These are phyloP conservation scores for Eimeria maxima DNA, from an alignment of 169 alveolate genomes.

Conservation along the genomic window DNA sequence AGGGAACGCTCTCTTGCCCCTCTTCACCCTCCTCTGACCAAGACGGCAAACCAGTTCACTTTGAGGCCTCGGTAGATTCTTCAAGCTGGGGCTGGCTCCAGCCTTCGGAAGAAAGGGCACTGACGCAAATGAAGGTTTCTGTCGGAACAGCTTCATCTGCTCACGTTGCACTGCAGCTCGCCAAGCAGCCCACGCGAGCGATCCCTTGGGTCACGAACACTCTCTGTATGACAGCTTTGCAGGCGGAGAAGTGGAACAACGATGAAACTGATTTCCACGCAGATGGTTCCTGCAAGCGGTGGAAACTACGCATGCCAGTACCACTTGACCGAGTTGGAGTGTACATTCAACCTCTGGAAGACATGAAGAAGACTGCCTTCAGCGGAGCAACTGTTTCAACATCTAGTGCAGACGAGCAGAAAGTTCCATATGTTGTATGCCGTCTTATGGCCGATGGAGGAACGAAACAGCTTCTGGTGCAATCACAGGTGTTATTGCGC, in stretches of 20 bases:
- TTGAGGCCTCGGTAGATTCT: neutral
- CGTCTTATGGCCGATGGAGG: conserved; percentile 80
- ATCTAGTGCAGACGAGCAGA: neutral
- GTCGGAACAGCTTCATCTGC: conserved; percentile 52
- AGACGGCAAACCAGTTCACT: neutral
- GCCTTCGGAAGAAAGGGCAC: conserved; percentile 57
- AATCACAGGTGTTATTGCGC: conserved; percentile 79
- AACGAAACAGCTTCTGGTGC: conserved; percentile 63
- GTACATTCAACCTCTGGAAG: conserved; percentile 64
- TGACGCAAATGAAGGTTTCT: conserved; percentile 62
- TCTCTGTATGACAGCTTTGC: neutral
- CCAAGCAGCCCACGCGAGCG: conserved; percentile 1
- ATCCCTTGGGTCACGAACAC: neutral
- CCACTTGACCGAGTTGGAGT: conserved; percentile 81
- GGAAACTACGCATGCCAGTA: conserved; percentile 73
- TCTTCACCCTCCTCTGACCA: conserved; percentile 45
- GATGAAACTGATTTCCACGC: neutral
- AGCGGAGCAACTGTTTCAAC: neutral
- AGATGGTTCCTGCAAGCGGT: conserved; percentile 20
- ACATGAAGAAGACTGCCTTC: neutral
- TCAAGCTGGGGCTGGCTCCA: conserved; percentile 59
- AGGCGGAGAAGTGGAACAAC: neutral
- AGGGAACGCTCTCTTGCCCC: conserved; percentile 23
- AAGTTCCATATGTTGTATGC: conserved; percentile 60
- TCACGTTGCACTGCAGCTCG: conserved; percentile 67